phyloP scores from a whole-genome alignment of 805 yeast species.

The Myxozyma melibiosi region DNA sequence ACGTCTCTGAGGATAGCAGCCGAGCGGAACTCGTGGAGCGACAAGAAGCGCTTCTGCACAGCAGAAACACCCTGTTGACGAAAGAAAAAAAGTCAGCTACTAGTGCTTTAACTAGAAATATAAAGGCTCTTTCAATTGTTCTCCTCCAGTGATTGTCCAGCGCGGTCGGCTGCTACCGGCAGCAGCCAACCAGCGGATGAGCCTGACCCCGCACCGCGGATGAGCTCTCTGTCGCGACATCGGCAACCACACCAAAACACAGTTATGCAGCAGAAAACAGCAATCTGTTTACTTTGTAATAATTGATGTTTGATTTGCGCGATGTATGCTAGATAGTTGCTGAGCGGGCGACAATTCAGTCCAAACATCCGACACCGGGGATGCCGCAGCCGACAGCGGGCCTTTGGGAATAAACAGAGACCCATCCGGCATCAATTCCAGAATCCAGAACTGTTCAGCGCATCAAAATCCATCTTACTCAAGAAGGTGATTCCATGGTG shows the following conservation, averaged over 20 bases:
- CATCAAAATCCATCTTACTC: not conserved
- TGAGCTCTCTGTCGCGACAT: no score
- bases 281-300: no score
- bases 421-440: not conserved
- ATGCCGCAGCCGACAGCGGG: not conserved
- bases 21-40: slow-evolving; percentile 94
- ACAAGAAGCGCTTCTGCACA: slow-evolving; percentile 63
- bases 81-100: not conserved
- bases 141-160: not conserved
- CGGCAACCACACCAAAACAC: not conserved
- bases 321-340: no score
- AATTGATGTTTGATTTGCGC: no score
- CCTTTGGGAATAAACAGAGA: not conserved
- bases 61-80: slow-evolving; percentile 11
- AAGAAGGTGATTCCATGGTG: not conserved
- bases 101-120: not conserved
- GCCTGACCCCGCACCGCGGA: no score
- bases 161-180: not conserved
- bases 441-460: not conserved
- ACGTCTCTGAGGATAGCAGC: slow-evolving; percentile 71
- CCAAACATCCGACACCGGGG: slow-evolving; percentile 4
- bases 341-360: no score
- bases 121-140: not conserved
- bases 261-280: not conserved
- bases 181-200: not conserved